Evolutionary conservation across 1,139 yeast species (phyloP), one percentile per base, ranked within the genome.

Genomic region (Debaryomyces fabryi): DNA sequence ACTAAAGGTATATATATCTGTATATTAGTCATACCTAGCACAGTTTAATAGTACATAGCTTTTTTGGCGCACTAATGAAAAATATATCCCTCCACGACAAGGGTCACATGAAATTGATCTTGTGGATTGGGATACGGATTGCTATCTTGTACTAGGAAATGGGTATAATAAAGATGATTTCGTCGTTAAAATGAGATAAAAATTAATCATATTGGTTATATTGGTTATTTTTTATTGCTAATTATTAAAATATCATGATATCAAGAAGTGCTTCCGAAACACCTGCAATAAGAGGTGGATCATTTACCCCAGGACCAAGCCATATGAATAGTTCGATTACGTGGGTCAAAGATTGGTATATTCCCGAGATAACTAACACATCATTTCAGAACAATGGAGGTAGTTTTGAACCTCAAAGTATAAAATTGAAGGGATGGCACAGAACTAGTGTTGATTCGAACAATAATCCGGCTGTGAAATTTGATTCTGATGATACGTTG

Each of bases 281-380:
- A 8, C 62, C 43, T 9, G 33, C n/a, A n/a, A n/a, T 30, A 7
- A 40, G 27, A 21, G 30, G 37, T 10, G 36, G 43, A 12, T 27
- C 35, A 7, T 40, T 40, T 40, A 30, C 43, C 16, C 43, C 62
- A n/a, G 53, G 51, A 12, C 56, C 57, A 15, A 69, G 63, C 39
- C 63, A 58, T 35, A 48, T 63, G 30, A 64, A 60, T 6, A 72
- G 64, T 25, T 58, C 70, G 21, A 61, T 64, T 44, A 71, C 76
- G 12, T 76, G 81, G 81, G 62, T 70, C 38, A 69, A 71, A 42
- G 77, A 70, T 48, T 73, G 78, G 78, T 71, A 70, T 57, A 56
- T 59, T 24, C 76, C 78, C 27, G 58, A 67, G 47, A 55, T 54
- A 13, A 21, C n/a, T 21, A 30, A 16, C 9, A 12, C 36, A 12